A percentile compares a stretch with the other conserved stretches of the same genome.
Conservation (phyloP, 768 basidiomycete genomes). For the Nevesoporus exiguus region DNA sequence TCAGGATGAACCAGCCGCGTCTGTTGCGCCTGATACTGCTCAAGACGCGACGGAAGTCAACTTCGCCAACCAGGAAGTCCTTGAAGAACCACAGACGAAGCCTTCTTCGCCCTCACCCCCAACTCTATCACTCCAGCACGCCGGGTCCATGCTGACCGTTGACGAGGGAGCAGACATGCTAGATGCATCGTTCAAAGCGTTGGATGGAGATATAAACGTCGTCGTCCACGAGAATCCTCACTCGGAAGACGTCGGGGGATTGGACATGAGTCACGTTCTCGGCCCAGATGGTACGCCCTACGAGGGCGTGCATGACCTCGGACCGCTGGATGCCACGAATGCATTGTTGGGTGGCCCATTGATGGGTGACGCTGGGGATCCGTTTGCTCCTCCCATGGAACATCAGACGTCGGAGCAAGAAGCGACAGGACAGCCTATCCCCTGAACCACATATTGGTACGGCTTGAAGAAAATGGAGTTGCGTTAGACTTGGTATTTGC, state of each 20-base stretch:
- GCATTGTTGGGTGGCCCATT: constrained; percentile 55
- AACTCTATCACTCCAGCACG: constrained; percentile 47
- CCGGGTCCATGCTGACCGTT: constrained; percentile 43
- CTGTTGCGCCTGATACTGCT: constrained; percentile 39
- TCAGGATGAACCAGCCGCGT: constrained; percentile 52
- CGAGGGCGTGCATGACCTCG: constrained; percentile 50
- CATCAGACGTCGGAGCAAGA: constrained; percentile 15
- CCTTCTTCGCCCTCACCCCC: constrained; percentile 68
- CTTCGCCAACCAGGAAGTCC: constrained; percentile 34
- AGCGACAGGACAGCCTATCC: constrained; percentile 7
- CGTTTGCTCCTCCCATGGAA: constrained; percentile 43
- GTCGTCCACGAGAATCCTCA: constrained; percentile 33
- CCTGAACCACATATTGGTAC: neutral
- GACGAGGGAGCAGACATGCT: constrained; percentile 41
- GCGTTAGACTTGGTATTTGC: neutral
- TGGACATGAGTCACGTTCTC: constrained; percentile 64
- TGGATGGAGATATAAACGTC: constrained; percentile 46
- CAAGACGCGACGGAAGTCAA: constrained; percentile 39
- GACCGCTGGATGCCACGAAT: constrained; percentile 53
- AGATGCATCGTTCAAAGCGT: constrained; percentile 54
- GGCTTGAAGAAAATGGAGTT: neutral
- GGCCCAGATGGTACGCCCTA: constrained; percentile 63
- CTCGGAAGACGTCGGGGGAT: constrained; percentile 39
- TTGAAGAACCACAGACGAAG: constrained; percentile 55
- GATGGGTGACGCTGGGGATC: constrained; percentile 59